phyloP scores from a whole-genome alignment of 306 rosid species.

The Cucumis cinereus region DNA sequence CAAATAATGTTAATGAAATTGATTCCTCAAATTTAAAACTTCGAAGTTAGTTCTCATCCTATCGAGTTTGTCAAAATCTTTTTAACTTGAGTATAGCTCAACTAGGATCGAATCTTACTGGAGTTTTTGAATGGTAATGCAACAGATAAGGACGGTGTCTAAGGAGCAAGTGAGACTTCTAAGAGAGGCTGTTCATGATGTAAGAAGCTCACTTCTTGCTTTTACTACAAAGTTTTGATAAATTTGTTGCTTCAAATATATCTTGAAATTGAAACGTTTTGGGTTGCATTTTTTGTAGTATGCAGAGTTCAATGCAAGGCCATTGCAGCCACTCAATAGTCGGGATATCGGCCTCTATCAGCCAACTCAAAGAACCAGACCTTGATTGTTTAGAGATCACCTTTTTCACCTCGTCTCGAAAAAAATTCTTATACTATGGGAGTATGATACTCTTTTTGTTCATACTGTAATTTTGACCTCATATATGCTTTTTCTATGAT shows the following conservation, averaged over 20 bases:
- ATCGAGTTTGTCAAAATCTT: not conserved
- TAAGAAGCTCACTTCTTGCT: conserved; percentile 15
- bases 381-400: not conserved
- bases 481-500: too few relatives aligned
- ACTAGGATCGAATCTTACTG: not conserved
- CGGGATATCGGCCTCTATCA: not conserved
- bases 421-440: too few relatives aligned
- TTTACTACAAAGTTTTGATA: not conserved
- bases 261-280: not conserved
- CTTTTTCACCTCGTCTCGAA: too few relatives aligned
- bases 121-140: not conserved
- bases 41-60: not conserved
- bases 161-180: conserved; percentile 29
- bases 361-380: not conserved
- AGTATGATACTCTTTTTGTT: too few relatives aligned
- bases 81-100: not conserved
- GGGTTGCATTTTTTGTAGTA: not conserved
- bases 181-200: conserved; percentile 44
- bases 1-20: not conserved
- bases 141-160: conserved; percentile 33
- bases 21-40: not conserved
- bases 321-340: conserved; percentile 18
- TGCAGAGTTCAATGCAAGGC: conserved; percentile 27
- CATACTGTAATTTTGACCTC: too few relatives aligned
- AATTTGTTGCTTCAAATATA: not conserved